Percentiles rank a stretch among this genome's conserved stretches.
phyloP scores from a whole-genome alignment of 345 rosid species.

The Pugionium cornutum region DNA sequence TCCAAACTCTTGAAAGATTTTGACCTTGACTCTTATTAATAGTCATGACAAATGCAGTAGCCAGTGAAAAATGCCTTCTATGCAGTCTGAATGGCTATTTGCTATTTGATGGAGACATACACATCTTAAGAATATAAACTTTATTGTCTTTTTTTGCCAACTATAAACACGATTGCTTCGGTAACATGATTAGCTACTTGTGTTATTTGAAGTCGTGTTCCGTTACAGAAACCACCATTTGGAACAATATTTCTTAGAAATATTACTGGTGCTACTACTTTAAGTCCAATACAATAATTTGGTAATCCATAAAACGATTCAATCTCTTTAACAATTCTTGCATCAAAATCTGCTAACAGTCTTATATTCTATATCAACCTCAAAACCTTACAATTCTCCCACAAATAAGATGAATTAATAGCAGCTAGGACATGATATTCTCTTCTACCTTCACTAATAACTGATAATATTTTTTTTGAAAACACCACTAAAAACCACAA shows the following conservation, averaged over 20 bases:
- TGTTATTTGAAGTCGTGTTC: not conserved
- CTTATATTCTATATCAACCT: too few species aligned
- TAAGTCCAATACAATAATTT: not conserved
- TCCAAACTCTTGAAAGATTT: not conserved
- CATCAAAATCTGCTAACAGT: not conserved
- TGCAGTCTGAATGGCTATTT: not conserved
- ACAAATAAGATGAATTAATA: not conserved
- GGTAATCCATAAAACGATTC: not conserved
- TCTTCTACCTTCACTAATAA: not conserved
- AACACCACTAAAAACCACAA: not conserved
- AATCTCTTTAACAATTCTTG: too few species aligned
- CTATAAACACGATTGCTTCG: not conserved
- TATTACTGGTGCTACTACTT: not conserved
- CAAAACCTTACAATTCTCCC: not conserved
- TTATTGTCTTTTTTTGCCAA: not conserved
- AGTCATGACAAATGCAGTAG: not conserved
- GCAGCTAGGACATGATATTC: not conserved
- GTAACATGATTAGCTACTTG: not conserved
- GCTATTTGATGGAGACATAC: not conserved
- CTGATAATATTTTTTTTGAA: too few species aligned
- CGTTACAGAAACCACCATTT: not conserved
- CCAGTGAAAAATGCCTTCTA: accelerated
- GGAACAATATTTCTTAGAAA: not conserved
- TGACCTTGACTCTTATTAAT: not conserved
- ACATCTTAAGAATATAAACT: not conserved